Percentiles rank a stretch among this genome's conserved stretches.
phyloP scores from a whole-genome alignment of 306 rosid species.

The Trifolium fragiferum region DNA sequence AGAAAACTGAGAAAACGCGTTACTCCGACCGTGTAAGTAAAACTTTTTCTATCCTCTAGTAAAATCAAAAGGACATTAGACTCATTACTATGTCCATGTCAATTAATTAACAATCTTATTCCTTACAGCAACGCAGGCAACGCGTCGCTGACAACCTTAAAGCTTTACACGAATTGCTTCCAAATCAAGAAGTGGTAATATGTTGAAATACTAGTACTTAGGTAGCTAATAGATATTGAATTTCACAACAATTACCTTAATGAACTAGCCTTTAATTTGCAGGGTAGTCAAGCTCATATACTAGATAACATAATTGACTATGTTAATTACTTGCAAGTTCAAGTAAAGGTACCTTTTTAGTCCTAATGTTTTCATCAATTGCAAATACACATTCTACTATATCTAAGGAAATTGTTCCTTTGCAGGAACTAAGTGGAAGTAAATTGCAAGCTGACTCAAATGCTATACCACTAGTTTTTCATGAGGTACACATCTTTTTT shows the following conservation, averaged over 20 bases:
- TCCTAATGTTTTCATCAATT: slow-evolving; percentile 30
- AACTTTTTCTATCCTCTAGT: slow-evolving; percentile 24
- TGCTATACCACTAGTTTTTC: slow-evolving; percentile 65
- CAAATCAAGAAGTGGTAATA: slow-evolving; percentile 68
- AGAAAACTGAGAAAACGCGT: slow-evolving; percentile 37
- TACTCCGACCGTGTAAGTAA: slow-evolving; percentile 71
- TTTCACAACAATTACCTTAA: slow-evolving; percentile 18
- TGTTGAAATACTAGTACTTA: neutral
- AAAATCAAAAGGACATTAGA: neutral
- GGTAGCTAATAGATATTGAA: slow-evolving; percentile 7
- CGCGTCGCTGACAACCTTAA: slow-evolving; percentile 69
- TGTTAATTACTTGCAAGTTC: slow-evolving; percentile 80
- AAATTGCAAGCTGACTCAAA: slow-evolving; percentile 65
- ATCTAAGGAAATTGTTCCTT: slow-evolving; percentile 17
- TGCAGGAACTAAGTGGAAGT: slow-evolving; percentile 75
- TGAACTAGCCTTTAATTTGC: slow-evolving; percentile 35
- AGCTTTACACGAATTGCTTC: slow-evolving; percentile 76
- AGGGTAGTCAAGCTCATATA: slow-evolving; percentile 73
- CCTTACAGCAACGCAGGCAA: slow-evolving; percentile 66
- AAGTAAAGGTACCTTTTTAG: slow-evolving; percentile 63
- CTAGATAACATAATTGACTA: slow-evolving; percentile 84
- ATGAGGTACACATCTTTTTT: slow-evolving; percentile 61
- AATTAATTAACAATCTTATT: slow-evolving; percentile 16
- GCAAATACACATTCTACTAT: neutral
- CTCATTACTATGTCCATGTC: slow-evolving; percentile 13